Evolutionary conservation across 1,139 yeast species (phyloP), one percentile per base, ranked within the genome.

Genomic region (Eremothecium coryli): DNA sequence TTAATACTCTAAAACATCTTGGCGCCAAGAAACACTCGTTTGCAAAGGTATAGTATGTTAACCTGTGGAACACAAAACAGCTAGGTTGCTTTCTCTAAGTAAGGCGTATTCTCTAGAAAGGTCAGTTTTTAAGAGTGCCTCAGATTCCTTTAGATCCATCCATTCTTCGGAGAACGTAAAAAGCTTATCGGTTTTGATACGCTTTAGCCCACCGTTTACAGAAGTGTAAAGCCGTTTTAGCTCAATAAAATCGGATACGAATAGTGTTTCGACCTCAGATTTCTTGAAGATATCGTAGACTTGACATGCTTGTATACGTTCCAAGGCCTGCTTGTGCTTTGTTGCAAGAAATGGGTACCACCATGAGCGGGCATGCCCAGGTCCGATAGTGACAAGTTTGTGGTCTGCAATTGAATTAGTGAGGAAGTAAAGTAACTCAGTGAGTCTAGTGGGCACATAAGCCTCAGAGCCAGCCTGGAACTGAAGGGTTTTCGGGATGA

Each of bases 391-490:
- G 27, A 54, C 44, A 3, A 54, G 31, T 21, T 44, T 42, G 37
- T 50, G 49, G 23, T 50, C 54, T 3, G 58, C 56, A 4, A 49
- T 41, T 25, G 43, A 35, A 4, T 29, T 25, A 28, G 42, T 39
- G 26, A 53, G 33, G 17, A 44, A 34, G 17, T 41, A 41, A 25
- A 54, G 44, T 9, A 54, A 34, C 26, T 48, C 49, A n/a, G 50
- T 42, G 14, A 52, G 36, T 33, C 54, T 43, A 13, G 56, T 46
- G 7, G 58, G 57, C 9, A 53, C 41, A 36, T 42, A 46, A 4
- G 43, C 16, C 13, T 40, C 45, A 30, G 22, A 12, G 17, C 24
- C 34, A 23, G n/a, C 17, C 26, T 16, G 5, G 25, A 18, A 15
- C 26, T 21, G 20, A 23, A 21, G 18, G 23, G 20, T 5, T 26